phyloP scores from a whole-genome alignment of 2,329 filamentous ascomycete genomes.

The Aureobasidium lini region DNA sequence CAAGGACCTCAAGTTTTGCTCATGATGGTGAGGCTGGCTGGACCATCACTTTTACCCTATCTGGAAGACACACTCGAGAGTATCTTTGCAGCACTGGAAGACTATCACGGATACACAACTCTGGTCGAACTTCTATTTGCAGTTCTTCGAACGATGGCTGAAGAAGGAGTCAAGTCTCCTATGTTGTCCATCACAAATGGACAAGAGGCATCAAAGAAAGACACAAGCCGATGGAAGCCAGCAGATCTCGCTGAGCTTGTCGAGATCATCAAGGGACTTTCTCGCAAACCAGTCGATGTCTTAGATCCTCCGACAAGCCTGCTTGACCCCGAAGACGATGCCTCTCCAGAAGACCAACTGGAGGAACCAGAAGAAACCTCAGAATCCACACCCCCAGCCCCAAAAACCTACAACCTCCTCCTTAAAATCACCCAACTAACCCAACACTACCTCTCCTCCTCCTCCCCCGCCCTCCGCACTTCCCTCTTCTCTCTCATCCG shows the following conservation, averaged over 20 bases:
- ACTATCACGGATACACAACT: constrained; percentile 84
- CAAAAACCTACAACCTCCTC: constrained; percentile 71
- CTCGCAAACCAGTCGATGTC: neutral
- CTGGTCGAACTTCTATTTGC: constrained; percentile 81
- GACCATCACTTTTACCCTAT: constrained; percentile 73
- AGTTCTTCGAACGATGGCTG: constrained; percentile 73
- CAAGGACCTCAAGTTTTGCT: constrained; percentile 82
- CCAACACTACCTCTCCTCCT: constrained; percentile 83
- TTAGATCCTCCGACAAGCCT: constrained; percentile 15
- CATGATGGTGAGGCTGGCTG: constrained; percentile 90
- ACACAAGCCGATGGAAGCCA: constrained; percentile 17
- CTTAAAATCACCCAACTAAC: constrained; percentile 74
- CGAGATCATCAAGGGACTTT: neutral
- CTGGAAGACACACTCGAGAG: constrained; percentile 85
- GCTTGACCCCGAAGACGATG: neutral
- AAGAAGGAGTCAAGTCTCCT: constrained; percentile 62
- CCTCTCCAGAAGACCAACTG: neutral
- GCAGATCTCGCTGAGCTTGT: constrained; percentile 40
- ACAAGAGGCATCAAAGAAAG: neutral
- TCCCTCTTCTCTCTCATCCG: constrained; percentile 70
- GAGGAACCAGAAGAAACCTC: constrained; percentile 5
- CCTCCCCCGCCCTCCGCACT: constrained; percentile 68
- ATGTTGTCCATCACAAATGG: constrained; percentile 38
- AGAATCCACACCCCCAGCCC: constrained; percentile 48
- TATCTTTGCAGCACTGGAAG: constrained; percentile 87